Conservation (phyloP, 257 asterid species). For the Solanum corneliomulleri region DNA sequence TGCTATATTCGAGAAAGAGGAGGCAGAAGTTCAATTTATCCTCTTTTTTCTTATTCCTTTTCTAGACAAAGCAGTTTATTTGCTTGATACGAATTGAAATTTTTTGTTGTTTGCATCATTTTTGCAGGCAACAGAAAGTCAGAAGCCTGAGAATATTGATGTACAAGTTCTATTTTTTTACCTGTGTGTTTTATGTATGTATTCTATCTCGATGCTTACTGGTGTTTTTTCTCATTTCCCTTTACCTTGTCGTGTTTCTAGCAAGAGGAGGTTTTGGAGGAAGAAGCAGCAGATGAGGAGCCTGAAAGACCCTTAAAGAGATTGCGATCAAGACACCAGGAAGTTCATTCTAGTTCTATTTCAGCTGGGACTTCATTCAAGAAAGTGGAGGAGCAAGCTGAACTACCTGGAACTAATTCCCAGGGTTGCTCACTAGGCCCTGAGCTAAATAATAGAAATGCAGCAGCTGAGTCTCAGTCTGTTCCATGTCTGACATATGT, state of each 20-base stretch:
- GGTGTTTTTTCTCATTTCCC: background rate
- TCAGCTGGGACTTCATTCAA: slow-evolving; percentile 13
- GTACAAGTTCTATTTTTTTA: background rate
- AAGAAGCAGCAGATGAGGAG: slow-evolving; percentile 39
- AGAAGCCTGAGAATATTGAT: slow-evolving; percentile 1
- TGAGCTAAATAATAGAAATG: slow-evolving; percentile 11
- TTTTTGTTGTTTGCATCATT: background rate
- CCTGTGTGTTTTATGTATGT: background rate
- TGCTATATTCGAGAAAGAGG: slow-evolving; percentile 70
- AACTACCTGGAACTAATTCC: slow-evolving; percentile 19
- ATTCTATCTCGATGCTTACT: background rate
- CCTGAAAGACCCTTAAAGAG: slow-evolving; percentile 57
- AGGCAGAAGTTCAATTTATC: slow-evolving; percentile 26
- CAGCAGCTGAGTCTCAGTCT: slow-evolving; percentile 13
- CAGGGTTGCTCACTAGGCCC: slow-evolving; percentile 17
- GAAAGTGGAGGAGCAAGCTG: slow-evolving; percentile 51
- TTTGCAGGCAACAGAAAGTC: slow-evolving; percentile 3
- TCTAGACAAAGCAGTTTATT: background rate
- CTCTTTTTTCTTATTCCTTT: background rate
- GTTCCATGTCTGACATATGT: slow-evolving; percentile 10
- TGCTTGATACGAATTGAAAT: background rate
- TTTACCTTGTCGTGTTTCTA: background rate
- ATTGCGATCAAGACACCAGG: slow-evolving; percentile 33
- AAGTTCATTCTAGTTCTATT: slow-evolving; percentile 21
- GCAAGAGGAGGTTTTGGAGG: slow-evolving; percentile 16